Base-by-base conservation (phyloP, 2,329 filamentous ascomycete species). In the Fusarium begoniae region DNA sequence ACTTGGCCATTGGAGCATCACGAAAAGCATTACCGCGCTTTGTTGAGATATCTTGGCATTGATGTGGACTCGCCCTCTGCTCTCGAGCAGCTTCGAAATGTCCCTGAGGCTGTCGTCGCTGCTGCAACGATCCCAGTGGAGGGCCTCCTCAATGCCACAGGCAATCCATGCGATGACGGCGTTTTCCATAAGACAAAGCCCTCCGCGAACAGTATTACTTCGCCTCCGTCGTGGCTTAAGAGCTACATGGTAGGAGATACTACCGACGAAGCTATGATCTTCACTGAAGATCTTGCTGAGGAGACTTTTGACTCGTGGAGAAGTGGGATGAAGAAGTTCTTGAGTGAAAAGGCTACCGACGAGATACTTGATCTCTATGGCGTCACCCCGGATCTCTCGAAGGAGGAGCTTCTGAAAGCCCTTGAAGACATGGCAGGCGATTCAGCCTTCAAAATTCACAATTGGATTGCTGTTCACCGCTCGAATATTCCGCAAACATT, bases 251-350 rank as follows among this genome's bases (percentile, higher is more conserved):
- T 74, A 4, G 70, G 70, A 38, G 67, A 73, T 22, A 63, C 62
- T 8, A 20, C 41, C 5, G 67, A 74, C 17, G 72, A 74, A 10
- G 70, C 59, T 8, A 69, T 71, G 70, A 73, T 74, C 2, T 74
- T 73, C 13, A 22, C 28, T 9, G 24, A 45, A 0, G 30, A n/a
- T 17, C 28, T 63, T 5, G 8, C 8, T 12, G 41, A 7, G 1
- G 50, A 63, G 22, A 63, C 40, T 2, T 57, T 24, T 24, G 50
- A 32, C 3, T 44, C 44, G 9, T 59, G 24, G 51, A 69, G 32
- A 60, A 30, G 6, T 58, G 64, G 56, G 10, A 54, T 73, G 54
- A 28, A 24, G 4, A 15, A 30, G 2, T 51, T 61, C 10, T 37
- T 74, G 17, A 51, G 51, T 3, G 6, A 37, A 20, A 18, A 44